phyloP scores from a whole-genome alignment of 768 basidiomycete genomes.

The Mycena belliarum region DNA sequence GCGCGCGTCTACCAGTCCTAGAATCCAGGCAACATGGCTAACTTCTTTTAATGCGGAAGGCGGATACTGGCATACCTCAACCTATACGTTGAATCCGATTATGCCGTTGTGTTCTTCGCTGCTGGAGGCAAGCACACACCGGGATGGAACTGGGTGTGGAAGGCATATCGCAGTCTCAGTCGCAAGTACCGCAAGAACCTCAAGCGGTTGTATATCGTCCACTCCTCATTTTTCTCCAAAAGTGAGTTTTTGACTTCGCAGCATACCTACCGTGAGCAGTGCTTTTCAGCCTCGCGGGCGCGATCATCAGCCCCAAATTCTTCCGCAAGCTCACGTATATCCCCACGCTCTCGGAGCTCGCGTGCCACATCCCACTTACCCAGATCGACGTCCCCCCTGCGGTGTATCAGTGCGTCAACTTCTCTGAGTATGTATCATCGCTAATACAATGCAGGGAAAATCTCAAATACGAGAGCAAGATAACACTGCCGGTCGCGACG shows the following conservation, averaged over 20 bases:
- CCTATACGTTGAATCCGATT: constrained; percentile 87
- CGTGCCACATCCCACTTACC: constrained; percentile 75
- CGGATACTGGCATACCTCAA: constrained; percentile 79
- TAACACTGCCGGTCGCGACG: constrained; percentile 61
- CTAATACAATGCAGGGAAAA: constrained; percentile 60
- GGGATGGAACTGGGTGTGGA: constrained; percentile 91
- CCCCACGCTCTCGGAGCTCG: constrained; percentile 75
- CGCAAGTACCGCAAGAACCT: constrained; percentile 88
- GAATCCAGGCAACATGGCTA: constrained; percentile 11
- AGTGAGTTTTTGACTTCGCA: constrained; percentile 45
- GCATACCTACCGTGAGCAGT: constrained; percentile 44
- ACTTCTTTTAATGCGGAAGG: constrained; percentile 37
- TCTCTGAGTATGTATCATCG: neutral
- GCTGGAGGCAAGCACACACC: constrained; percentile 76
- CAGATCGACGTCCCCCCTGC: constrained; percentile 85
- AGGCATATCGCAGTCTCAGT: constrained; percentile 78
- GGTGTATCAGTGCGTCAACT: constrained; percentile 68
- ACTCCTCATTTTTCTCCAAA: constrained; percentile 86
- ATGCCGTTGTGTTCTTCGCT: constrained; percentile 85
- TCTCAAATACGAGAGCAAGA: constrained; percentile 68
- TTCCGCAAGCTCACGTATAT: constrained; percentile 83
- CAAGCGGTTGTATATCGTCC: constrained; percentile 86
- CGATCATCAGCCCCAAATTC: constrained; percentile 90
- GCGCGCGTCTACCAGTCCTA: constrained; percentile 32
- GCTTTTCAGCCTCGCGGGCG: constrained; percentile 86